These are phyloP conservation scores for Tribonema minus DNA, from an alignment of 108 stramenopile species.

Conservation along the genomic window DNA sequence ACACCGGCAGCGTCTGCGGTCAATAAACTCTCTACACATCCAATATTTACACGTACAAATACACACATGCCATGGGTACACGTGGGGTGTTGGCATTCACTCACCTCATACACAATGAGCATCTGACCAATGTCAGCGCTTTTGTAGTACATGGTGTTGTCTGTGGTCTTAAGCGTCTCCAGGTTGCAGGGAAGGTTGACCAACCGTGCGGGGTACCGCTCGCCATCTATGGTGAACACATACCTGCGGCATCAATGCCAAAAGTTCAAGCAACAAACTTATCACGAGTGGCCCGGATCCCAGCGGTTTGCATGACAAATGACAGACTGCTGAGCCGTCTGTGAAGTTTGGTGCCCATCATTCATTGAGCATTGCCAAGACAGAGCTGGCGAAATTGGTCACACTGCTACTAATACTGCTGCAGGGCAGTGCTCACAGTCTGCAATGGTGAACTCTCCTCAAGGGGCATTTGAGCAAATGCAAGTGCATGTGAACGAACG, in stretches of 20 bases:
- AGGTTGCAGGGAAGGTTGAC: conserved; percentile 86
- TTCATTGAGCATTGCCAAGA: background rate
- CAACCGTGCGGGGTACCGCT: conserved; percentile 78
- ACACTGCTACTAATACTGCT: too few relatives aligned
- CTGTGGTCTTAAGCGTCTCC: conserved; percentile 83
- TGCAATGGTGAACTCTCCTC: too few relatives aligned
- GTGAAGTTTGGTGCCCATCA: background rate
- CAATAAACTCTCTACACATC: too few relatives aligned
- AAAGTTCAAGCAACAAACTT: background rate
- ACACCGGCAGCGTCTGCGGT: too few relatives aligned
- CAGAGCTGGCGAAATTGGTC: too few relatives aligned
- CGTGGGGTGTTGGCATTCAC: conserved; percentile 56
- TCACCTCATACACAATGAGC: conserved; percentile 81
- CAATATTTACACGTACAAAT: too few relatives aligned
- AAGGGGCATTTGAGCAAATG: too few relatives aligned
- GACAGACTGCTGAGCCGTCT: background rate
- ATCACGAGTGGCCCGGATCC: background rate
- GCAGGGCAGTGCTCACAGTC: too few relatives aligned
- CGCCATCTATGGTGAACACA: conserved; percentile 50
- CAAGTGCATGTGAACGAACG: too few relatives aligned
- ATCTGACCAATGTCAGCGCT: conserved; percentile 81
- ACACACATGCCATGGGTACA: too few relatives aligned
- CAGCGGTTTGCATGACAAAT: background rate
- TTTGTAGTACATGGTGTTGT: conserved; percentile 84
- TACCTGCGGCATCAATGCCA: background rate